phyloP scores from a whole-genome alignment of 2,329 filamentous ascomycete genomes.

The Rutstroemia sp. region DNA sequence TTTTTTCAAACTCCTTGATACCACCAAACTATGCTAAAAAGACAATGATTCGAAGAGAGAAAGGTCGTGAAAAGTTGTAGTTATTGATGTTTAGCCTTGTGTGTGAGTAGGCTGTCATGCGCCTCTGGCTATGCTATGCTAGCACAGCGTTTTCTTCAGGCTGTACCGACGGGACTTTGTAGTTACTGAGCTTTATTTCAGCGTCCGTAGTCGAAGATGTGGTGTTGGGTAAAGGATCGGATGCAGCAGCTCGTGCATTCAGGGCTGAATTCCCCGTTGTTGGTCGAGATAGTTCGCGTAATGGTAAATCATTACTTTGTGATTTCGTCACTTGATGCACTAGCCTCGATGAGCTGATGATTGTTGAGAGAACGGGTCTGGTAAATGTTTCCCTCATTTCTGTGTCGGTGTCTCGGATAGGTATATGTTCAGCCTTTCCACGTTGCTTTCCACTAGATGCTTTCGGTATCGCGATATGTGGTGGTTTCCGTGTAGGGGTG shows the following conservation, averaged over 20 bases:
- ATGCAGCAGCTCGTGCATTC: neutral
- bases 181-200: neutral
- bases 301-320: neutral
- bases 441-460: slow-evolving; percentile 1
- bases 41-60: no score
- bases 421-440: slow-evolving; percentile 22
- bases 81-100: no score
- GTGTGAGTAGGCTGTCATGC: no score
- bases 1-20: neutral
- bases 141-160: neutral
- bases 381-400: slow-evolving; percentile 17
- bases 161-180: neutral
- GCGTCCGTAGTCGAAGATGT: neutral
- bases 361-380: slow-evolving; percentile 19
- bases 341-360: slow-evolving; percentile 20
- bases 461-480: slow-evolving; percentile 20
- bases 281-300: slow-evolving; percentile 1
- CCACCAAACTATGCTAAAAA: neutral
- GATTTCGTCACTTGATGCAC: slow-evolving; percentile 8
- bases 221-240: neutral
- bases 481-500: slow-evolving; percentile 17
- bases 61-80: no score
- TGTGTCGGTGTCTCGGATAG: slow-evolving; percentile 14
- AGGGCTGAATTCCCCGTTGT: neutral
- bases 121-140: neutral